Conservation (phyloP, 2,329 filamentous ascomycete genomes). For the Coniochaeta hoffmannii region DNA sequence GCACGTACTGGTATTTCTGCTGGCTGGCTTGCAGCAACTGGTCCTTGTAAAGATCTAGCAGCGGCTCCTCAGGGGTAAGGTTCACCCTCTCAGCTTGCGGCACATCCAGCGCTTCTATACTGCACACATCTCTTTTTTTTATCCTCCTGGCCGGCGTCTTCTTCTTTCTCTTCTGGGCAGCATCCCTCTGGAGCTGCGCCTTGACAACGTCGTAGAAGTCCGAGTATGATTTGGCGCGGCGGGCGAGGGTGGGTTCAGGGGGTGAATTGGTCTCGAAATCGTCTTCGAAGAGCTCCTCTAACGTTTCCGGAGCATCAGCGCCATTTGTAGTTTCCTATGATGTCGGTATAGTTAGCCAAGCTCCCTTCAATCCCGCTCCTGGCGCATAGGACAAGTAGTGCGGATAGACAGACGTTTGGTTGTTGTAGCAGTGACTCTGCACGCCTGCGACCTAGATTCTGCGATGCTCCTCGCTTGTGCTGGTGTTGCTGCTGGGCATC, state of each 20-base stretch:
- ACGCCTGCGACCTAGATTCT: conserved; percentile 51
- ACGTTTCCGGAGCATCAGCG: conserved; percentile 43
- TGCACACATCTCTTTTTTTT: conserved; percentile 32
- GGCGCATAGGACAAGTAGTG: background rate
- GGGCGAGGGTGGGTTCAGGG: conserved; percentile 56
- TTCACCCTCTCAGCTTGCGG: conserved; percentile 18
- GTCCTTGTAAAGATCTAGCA: conserved; percentile 54
- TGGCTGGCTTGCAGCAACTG: conserved; percentile 75
- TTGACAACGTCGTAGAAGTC: conserved; percentile 63
- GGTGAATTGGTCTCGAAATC: conserved; percentile 48
- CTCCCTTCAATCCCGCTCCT: background rate
- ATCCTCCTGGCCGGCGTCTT: conserved; percentile 15
- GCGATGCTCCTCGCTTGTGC: conserved; percentile 35
- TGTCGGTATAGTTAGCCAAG: conserved; percentile 4
- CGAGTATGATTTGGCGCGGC: conserved; percentile 70
- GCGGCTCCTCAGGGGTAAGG: conserved; percentile 15
- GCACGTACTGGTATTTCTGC: conserved; percentile 68
- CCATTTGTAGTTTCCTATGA: conserved; percentile 46
- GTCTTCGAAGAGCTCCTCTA: conserved; percentile 53
- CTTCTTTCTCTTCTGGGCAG: conserved; percentile 24
- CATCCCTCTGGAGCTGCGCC: conserved; percentile 48
- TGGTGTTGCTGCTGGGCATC: conserved; percentile 37
- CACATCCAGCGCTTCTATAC: conserved; percentile 44
- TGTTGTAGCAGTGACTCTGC: conserved; percentile 64
- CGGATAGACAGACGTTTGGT: conserved; percentile 45